Base-by-base conservation (phyloP, 2,329 filamentous ascomycete species). In the Colletotrichum spaethianum region DNA sequence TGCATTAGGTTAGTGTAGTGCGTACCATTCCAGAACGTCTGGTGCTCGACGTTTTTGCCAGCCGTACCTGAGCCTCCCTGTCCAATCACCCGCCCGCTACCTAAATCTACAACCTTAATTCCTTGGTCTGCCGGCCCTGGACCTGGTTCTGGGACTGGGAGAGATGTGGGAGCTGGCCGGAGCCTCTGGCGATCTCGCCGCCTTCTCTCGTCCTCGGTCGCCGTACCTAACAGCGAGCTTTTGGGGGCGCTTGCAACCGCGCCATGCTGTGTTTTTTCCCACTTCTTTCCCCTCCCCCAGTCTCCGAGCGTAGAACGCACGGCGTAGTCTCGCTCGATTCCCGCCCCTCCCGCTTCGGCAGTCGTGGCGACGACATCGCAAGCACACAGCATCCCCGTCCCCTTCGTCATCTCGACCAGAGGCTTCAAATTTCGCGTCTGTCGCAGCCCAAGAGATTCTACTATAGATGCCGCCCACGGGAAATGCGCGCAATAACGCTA, bases 21-120 rank as follows among this genome's bases (percentile, higher is more conserved):
- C 11, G 7, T n/a, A 11, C 33, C 20, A 11, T 67, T 72, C 69
- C 64, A 72, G 69, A 72, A 72, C n/a, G 44, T 69, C 64, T 72
- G 42, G 68, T 50, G 63, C 59, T 14, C 36, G 44, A 62, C 26
- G 36, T 28, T 28, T 31, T 23, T 44, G 42, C 40, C 50, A 55
- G 61, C 62, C 57, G 64, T 42, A 38, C 33, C 20, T 5, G 33
- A 26, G 36, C 48, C 23, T 14, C 48, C 59, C 61, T 40, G 26
- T 28, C 36, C 46, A 53, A 53, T 44, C 48, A 33, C 26, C 46
- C 18, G 44, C 56, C 12, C 26, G 20, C 14, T 23, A 12, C 60
- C 60, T 14, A 53, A 42, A 16, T 11, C 23, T 33, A 57, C 42
- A 68, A 71, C 68, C 57, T 71, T 71, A 63, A 61, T 57, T 55